A percentile compares a stretch with the other conserved stretches of the same genome.
Conservation (phyloP, 148 eudicot species). For the Camellia lanceoleosa region DNA sequence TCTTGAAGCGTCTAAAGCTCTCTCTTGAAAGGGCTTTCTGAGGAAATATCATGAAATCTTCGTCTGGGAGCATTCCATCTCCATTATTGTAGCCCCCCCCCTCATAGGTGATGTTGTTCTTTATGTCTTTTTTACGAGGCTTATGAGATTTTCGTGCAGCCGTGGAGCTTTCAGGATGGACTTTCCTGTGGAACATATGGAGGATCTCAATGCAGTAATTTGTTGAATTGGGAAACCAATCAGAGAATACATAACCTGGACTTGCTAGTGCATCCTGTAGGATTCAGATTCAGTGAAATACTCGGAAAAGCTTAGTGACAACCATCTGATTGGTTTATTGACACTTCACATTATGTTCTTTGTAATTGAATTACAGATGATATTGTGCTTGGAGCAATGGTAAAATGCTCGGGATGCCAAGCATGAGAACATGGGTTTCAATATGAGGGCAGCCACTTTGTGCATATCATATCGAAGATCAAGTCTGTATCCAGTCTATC, state of each 20-base stretch:
- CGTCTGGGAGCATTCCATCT: slow-evolving; percentile 31
- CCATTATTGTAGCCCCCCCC: slow-evolving; percentile 31
- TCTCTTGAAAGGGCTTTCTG: slow-evolving; percentile 29
- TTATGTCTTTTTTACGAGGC: slow-evolving; percentile 31
- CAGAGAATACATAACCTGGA: neutral
- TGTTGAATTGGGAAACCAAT: slow-evolving; percentile 1
- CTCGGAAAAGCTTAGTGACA: neutral
- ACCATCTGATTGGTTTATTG: neutral
- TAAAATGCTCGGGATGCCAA: too few species aligned
- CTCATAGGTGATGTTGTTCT: slow-evolving; percentile 23
- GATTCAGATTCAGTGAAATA: neutral
- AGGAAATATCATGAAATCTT: slow-evolving; percentile 35
- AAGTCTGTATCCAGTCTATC: too few species aligned
- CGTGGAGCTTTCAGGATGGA: slow-evolving; percentile 68
- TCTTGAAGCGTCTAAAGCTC: slow-evolving; percentile 31
- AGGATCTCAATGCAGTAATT: slow-evolving; percentile 46
- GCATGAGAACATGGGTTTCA: too few species aligned
- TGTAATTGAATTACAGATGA: neutral
- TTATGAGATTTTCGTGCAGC: slow-evolving; percentile 33
- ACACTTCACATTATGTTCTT: neutral
- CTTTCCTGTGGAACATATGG: slow-evolving; percentile 73
- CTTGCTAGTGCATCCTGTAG: neutral
- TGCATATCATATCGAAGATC: too few species aligned
- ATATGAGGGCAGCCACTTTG: too few species aligned
- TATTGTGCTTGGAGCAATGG: neutral